These are phyloP conservation scores for Escallonia rubra DNA, from an alignment of 129 eudicot species.

Conservation along the genomic window DNA sequence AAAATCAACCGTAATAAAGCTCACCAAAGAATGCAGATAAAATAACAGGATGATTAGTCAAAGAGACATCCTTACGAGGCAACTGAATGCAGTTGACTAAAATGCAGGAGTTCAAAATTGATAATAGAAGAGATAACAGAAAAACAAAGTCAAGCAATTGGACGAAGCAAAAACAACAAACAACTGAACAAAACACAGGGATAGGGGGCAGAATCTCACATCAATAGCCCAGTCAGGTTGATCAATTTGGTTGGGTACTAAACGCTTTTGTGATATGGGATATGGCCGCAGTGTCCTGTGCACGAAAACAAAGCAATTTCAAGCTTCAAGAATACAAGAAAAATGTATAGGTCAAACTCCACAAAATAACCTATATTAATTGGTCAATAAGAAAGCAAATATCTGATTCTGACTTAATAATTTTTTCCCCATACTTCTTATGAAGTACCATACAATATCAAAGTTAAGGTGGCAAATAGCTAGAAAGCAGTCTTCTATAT, in stretches of 20 bases:
- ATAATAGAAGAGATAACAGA: neutral
- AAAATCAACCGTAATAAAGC: neutral
- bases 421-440: too few relatives aligned
- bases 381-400: too few relatives aligned
- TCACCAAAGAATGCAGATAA: neutral
- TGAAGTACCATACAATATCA: too few relatives aligned
- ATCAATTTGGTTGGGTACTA: constrained; percentile 68
- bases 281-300: constrained; percentile 70
- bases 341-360: neutral
- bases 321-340: neutral
- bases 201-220: constrained; percentile 42
- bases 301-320: constrained; percentile 8
- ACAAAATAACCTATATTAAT: neutral
- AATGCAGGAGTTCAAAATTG: neutral
- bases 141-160: neutral
- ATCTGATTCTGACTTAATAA: too few relatives aligned
- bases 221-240: constrained; percentile 95
- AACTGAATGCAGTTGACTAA: too few relatives aligned
- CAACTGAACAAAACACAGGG: neutral
- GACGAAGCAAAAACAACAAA: neutral
- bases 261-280: constrained; percentile 74
- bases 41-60: too few relatives aligned
- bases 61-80: too few relatives aligned
- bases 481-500: too few relatives aligned
- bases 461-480: too few relatives aligned